phyloP scores from a whole-genome alignment of 306 rosid genomes.

The Lathyrus tuberosus region DNA sequence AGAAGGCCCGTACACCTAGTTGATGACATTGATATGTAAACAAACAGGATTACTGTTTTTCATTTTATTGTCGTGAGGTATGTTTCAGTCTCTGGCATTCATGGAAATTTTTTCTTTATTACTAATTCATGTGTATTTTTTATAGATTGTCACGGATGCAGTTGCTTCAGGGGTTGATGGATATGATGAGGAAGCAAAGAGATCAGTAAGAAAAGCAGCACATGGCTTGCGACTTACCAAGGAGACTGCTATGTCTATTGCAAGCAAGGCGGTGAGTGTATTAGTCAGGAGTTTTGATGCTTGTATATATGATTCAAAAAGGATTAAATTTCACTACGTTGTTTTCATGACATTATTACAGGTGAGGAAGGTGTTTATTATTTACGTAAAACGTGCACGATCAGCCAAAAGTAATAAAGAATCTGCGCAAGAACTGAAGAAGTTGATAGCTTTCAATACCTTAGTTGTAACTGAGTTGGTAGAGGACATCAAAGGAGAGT shows the following conservation, averaged over 20 bases:
- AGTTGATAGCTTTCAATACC: conserved; percentile 89
- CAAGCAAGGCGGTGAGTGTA: conserved; percentile 88
- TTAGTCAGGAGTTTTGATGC: conserved; percentile 35
- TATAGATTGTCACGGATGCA: conserved; percentile 88
- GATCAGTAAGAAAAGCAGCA: conserved; percentile 87
- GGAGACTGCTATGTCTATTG: conserved; percentile 92
- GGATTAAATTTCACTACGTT: conserved; percentile 19
- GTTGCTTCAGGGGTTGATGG: conserved; percentile 93
- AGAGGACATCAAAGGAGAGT: conserved; percentile 91
- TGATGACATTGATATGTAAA: conserved; percentile 20
- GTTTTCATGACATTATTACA: conserved; percentile 41
- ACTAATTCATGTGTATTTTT: conserved; percentile 31
- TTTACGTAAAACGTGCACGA: conserved; percentile 81
- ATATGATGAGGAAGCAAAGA: conserved; percentile 72
- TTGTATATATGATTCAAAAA: conserved; percentile 15
- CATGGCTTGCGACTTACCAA: conserved; percentile 88
- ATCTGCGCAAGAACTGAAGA: conserved; percentile 90
- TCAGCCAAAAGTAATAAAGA: conserved; percentile 74
- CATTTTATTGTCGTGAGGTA: neutral
- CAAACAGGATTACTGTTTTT: conserved; percentile 9
- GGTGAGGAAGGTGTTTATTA: conserved; percentile 80
- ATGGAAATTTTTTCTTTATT: neutral
- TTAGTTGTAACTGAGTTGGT: conserved; percentile 89
- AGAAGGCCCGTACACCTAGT: conserved; percentile 8
- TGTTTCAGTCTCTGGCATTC: conserved; percentile 35